Evolutionary conservation across 805 yeast species (phyloP).

Genomic region (Komagataella pastoris): DNA sequence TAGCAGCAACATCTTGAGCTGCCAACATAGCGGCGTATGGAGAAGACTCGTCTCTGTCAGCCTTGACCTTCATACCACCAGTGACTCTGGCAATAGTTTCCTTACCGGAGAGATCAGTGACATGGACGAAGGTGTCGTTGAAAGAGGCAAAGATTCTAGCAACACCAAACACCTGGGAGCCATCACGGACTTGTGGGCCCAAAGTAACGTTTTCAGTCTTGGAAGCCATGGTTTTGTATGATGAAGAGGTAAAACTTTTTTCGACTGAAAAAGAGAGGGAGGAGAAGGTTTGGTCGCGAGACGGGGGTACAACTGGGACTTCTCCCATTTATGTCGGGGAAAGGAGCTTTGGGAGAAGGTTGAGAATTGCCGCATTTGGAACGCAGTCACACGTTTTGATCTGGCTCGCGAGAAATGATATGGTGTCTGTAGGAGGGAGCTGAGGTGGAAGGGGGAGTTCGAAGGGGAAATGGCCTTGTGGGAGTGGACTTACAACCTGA

Average conservation of each 20-base stretch:
- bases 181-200: slow-evolving; percentile 89
- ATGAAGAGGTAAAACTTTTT: background rate
- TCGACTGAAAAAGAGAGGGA: background rate
- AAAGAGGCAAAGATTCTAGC: slow-evolving; percentile 99
- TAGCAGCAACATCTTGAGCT: slow-evolving; percentile 98
- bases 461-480: background rate
- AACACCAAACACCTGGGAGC: slow-evolving; percentile 99
- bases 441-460: background rate
- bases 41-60: slow-evolving; percentile 99
- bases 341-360: background rate
- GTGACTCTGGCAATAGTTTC: slow-evolving; percentile 99
- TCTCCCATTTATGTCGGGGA: background rate
- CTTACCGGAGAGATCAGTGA: slow-evolving; percentile 98
- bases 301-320: background rate
- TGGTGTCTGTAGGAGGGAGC: background rate
- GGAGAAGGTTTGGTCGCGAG: background rate
- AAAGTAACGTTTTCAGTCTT: slow-evolving; percentile 40
- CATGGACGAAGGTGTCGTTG: slow-evolving; percentile 99
- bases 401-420: background rate
- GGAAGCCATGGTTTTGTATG: slow-evolving; percentile 1
- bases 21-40: slow-evolving; percentile 99
- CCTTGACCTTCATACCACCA: slow-evolving; percentile 99
- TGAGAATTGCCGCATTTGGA: background rate
- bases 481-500: too few species aligned
- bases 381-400: background rate